These are phyloP conservation scores for Bryopsis sp. DNA, from an alignment of 139 green algal genomes.

Conservation along the genomic window DNA sequence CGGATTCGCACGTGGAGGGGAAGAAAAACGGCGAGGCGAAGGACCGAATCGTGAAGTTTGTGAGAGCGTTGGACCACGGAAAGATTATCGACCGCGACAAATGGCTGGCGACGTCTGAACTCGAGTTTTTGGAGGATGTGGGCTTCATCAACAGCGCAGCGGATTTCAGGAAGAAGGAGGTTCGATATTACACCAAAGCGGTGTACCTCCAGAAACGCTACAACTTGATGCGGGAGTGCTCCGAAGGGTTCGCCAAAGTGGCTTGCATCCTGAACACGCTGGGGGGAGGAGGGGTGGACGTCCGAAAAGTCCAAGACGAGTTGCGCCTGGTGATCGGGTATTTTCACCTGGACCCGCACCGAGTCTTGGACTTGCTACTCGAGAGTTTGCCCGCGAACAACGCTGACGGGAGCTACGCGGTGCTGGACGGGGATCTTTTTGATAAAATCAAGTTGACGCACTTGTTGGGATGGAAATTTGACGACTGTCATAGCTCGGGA, in stretches of 20 bases:
- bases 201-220: slow-evolving; percentile 1
- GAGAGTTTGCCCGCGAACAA: background rate
- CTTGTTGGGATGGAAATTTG: background rate
- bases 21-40: no score
- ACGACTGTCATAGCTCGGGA: background rate
- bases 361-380: background rate
- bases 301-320: background rate
- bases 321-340: background rate
- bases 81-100: no score
- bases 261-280: background rate
- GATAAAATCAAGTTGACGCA: background rate
- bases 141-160: background rate
- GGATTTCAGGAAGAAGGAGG: background rate
- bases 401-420: background rate
- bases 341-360: background rate
- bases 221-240: background rate
- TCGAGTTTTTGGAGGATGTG: background rate
- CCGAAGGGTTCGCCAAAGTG: background rate
- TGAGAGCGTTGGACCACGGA: no score
- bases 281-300: background rate
- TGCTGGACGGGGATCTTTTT: background rate
- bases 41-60: no score
- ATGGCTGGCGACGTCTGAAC: background rate
- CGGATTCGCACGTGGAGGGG: no score
- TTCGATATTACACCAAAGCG: background rate